These are phyloP conservation scores for Aspergillus sojae DNA, from an alignment of 2,329 filamentous ascomycete genomes.

Conservation along the genomic window DNA sequence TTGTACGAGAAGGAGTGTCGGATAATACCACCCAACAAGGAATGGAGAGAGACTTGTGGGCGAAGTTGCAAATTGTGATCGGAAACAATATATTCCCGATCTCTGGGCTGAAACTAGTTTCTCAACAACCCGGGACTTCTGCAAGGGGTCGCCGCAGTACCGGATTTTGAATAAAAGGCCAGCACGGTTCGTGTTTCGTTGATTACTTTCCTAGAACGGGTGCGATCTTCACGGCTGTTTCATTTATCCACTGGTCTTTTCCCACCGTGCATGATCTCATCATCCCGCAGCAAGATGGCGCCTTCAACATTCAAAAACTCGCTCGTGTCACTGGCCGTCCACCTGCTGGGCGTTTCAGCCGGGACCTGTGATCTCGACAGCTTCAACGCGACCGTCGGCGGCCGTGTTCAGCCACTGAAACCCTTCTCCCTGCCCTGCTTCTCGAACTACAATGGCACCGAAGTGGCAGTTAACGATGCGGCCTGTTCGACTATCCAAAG, in stretches of 20 bases:
- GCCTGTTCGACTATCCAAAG: slow-evolving; percentile 13
- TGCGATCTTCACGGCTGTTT: slow-evolving; percentile 7
- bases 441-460: slow-evolving; percentile 16
- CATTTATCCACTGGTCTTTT: background rate
- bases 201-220: background rate
- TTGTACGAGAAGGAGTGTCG: background rate
- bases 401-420: slow-evolving; percentile 12
- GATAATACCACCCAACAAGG: background rate
- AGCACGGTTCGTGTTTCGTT: background rate
- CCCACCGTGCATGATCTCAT: slow-evolving; percentile 5
- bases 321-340: slow-evolving; percentile 1
- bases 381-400: slow-evolving; percentile 14
- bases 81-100: background rate
- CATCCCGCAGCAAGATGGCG: slow-evolving; percentile 11
- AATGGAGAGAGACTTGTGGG: background rate
- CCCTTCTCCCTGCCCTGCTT: slow-evolving; percentile 19
- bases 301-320: slow-evolving; percentile 9
- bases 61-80: background rate
- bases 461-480: slow-evolving; percentile 6
- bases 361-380: slow-evolving; percentile 2
- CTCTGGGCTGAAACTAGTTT: background rate
- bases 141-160: background rate
- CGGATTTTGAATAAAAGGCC: background rate
- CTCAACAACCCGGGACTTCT: background rate
- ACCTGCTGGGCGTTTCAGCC: slow-evolving; percentile 6